Evolutionary conservation across 208 protist genomes (phyloP).

Genomic region (Acanthamoeba healyi): DNA sequence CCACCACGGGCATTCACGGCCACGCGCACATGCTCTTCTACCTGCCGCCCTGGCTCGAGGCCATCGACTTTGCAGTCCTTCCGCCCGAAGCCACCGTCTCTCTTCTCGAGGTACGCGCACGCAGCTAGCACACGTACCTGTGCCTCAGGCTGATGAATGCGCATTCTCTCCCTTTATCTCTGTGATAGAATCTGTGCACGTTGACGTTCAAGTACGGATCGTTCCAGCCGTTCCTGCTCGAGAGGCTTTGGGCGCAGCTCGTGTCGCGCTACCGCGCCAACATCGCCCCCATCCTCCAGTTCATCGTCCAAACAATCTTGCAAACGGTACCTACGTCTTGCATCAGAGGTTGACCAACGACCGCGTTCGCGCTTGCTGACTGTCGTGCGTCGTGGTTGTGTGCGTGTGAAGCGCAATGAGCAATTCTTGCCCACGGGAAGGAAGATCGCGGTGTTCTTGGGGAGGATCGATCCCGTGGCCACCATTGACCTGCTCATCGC

Average conservation of each 20-base stretch:
- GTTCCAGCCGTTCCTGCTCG: constrained; percentile 16
- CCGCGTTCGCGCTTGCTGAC: too few relatives aligned
- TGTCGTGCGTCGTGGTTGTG: background rate
- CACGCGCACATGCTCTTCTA: constrained; percentile 57
- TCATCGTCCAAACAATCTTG: background rate
- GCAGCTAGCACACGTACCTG: background rate
- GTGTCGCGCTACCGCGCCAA: background rate
- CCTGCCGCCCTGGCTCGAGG: constrained; percentile 43
- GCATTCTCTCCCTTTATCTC: background rate
- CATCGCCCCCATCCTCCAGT: constrained; percentile 6
- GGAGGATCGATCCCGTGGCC: background rate
- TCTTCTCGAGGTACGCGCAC: background rate
- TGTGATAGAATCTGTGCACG: constrained; percentile 29
- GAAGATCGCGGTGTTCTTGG: constrained; percentile 42
- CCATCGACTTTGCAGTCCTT: constrained; percentile 37
- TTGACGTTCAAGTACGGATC: constrained; percentile 21
- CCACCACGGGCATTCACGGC: constrained; percentile 49
- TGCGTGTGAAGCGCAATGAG: constrained; percentile 37
- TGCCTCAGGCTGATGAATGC: background rate
- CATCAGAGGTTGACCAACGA: background rate
- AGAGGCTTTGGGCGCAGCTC: constrained; percentile 3
- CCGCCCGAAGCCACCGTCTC: background rate
- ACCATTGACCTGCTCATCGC: constrained; percentile 27
- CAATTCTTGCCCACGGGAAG: background rate
- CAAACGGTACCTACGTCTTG: background rate